Percentiles rank a stretch among this genome's conserved stretches.
Conservation (phyloP, 305 asterid genomes). For the Rubia tinctorum region DNA sequence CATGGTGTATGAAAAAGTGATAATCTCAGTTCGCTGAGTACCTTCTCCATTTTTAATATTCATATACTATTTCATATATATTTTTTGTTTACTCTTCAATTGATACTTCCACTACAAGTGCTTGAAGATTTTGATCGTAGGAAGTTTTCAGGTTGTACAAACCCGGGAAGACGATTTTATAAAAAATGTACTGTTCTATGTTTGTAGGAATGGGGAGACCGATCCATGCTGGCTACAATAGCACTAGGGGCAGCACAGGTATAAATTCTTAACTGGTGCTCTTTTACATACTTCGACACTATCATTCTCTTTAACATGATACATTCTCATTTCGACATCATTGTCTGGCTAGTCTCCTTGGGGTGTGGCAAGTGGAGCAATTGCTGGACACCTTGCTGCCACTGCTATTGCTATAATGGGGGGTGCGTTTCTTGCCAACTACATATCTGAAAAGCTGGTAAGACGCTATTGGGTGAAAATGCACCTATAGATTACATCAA, state of each 20-base stretch:
- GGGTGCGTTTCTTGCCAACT: slow-evolving; percentile 82
- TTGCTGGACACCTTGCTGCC: slow-evolving; percentile 77
- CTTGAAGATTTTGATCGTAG: background rate
- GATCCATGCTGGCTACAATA: slow-evolving; percentile 94
- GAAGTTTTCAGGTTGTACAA: background rate
- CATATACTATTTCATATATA: background rate
- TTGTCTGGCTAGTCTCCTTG: slow-evolving; percentile 61
- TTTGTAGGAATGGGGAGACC: slow-evolving; percentile 97
- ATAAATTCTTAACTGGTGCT: slow-evolving; percentile 10
- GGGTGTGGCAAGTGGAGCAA: slow-evolving; percentile 99
- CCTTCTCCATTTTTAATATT: background rate
- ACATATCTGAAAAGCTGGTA: slow-evolving; percentile 97
- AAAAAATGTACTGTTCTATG: background rate
- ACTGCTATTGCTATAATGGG: slow-evolving; percentile 83
- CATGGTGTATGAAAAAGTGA: background rate
- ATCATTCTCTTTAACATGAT: background rate
- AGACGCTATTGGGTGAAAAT: background rate
- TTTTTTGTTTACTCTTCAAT: background rate
- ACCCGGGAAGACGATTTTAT: background rate
- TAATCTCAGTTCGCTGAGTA: background rate
- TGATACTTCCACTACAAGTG: background rate
- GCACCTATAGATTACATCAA: background rate
- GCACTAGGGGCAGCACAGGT: slow-evolving; percentile 99
- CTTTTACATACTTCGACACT: background rate
- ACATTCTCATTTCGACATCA: background rate